These are phyloP conservation scores for Gossypium australe DNA, from an alignment of 345 rosid genomes.

Conservation along the genomic window DNA sequence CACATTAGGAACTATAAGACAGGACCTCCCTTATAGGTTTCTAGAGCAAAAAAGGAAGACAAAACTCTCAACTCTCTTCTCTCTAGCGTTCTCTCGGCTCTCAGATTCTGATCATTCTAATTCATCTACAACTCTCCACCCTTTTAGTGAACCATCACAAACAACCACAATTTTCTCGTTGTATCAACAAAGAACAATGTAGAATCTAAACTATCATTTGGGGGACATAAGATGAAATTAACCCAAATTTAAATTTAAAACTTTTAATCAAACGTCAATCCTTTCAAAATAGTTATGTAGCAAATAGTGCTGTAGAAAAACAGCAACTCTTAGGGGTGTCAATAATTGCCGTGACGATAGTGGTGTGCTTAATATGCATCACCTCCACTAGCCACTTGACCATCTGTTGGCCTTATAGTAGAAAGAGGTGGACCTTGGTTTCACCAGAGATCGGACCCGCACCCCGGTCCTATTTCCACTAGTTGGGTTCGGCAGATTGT, in stretches of 20 bases:
- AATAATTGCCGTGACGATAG: background rate
- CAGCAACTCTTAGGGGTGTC: background rate
- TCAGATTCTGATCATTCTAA: too few species aligned
- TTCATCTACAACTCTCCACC: too few species aligned
- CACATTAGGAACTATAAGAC: too few species aligned
- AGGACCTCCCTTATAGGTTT: too few species aligned
- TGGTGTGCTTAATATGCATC: background rate
- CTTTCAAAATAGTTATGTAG: background rate
- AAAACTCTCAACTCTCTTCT: too few species aligned
- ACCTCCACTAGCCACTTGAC: background rate
- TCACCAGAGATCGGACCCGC: constrained; percentile 16
- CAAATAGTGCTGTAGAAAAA: background rate
- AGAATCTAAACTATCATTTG: too few species aligned
- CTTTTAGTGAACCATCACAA: too few species aligned
- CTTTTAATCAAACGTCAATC: background rate
- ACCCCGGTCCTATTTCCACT: constrained; percentile 13
- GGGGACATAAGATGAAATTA: too few species aligned
- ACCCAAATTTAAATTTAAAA: too few species aligned
- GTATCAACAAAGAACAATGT: background rate
- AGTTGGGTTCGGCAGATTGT: background rate
- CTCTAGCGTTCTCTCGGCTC: too few species aligned
- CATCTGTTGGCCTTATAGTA: background rate
- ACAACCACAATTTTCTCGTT: background rate
- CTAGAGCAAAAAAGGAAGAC: too few species aligned
- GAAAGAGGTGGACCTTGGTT: constrained; percentile 10